Percentiles rank a stretch among this genome's conserved stretches.
phyloP scores from a whole-genome alignment of 192 early-diverging fungal genomes.

The Rhizoclosmatium globosum region DNA sequence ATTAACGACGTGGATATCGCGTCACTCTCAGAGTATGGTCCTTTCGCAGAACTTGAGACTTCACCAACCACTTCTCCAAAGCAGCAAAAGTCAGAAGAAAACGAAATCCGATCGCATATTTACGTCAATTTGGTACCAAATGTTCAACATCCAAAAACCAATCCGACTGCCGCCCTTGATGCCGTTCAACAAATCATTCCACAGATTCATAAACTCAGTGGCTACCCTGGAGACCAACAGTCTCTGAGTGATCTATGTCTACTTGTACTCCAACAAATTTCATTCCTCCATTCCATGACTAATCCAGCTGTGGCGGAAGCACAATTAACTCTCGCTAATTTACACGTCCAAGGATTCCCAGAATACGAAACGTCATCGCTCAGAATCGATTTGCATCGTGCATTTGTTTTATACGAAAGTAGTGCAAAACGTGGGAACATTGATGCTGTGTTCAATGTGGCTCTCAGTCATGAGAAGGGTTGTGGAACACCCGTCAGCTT shows the following conservation, averaged over 20 bases:
- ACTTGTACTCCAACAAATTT: slow-evolving; percentile 2
- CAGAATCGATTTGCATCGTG: slow-evolving; percentile 75
- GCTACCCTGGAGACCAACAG: slow-evolving; percentile 23
- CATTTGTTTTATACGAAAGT: slow-evolving; percentile 65
- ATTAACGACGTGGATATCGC: not conserved
- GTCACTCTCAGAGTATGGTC: not conserved
- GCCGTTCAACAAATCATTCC: slow-evolving; percentile 22
- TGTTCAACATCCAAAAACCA: slow-evolving; percentile 21
- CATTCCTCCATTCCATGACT: slow-evolving; percentile 10
- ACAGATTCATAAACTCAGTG: slow-evolving; percentile 6
- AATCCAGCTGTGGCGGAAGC: slow-evolving; percentile 55
- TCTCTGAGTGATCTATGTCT: slow-evolving; percentile 13
- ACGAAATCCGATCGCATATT: slow-evolving; percentile 5
- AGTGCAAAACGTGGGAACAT: slow-evolving; percentile 78
- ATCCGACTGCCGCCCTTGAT: slow-evolving; percentile 7
- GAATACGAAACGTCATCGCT: slow-evolving; percentile 40
- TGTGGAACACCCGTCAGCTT: slow-evolving; percentile 67
- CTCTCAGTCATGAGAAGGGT: slow-evolving; percentile 76
- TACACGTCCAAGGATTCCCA: slow-evolving; percentile 72
- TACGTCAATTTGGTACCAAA: slow-evolving; percentile 21
- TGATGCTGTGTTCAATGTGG: slow-evolving; percentile 76
- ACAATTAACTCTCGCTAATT: slow-evolving; percentile 73
- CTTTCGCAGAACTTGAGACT: not conserved
- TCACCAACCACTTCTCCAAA: not conserved
- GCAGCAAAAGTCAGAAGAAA: not conserved